Evolutionary conservation across 352 stramenopile genomes (phyloP).

Genomic region (Phytophthora ohioensis): DNA sequence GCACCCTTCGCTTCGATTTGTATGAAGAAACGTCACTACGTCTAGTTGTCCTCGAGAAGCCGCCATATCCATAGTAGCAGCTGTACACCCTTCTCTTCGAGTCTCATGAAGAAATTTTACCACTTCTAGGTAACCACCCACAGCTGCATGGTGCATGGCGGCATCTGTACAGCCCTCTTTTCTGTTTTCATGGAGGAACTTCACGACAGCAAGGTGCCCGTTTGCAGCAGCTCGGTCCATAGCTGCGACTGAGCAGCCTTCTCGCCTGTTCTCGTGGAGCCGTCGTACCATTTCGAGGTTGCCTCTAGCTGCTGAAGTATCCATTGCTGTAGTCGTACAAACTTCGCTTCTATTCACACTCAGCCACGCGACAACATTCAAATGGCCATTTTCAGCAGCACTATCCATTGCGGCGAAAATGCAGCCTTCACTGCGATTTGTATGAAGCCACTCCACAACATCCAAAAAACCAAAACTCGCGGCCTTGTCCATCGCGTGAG

Average conservation of each 20-base stretch:
- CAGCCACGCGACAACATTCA: slow-evolving; percentile 15
- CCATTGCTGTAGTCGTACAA: slow-evolving; percentile 21
- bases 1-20: neutral
- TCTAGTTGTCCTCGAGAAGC: slow-evolving; percentile 1
- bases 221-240: slow-evolving; percentile 25
- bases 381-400: slow-evolving; percentile 12
- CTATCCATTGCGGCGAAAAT: slow-evolving; percentile 18
- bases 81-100: slow-evolving; percentile 2
- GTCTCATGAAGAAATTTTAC: slow-evolving; percentile 20
- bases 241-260: slow-evolving; percentile 15
- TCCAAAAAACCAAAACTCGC: slow-evolving; percentile 26
- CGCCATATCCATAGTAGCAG: slow-evolving; percentile 1
- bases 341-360: slow-evolving; percentile 6
- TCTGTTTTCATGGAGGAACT: slow-evolving; percentile 18
- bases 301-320: slow-evolving; percentile 12
- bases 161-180: slow-evolving; percentile 18
- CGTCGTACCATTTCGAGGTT: slow-evolving; percentile 26
- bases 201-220: slow-evolving; percentile 13
- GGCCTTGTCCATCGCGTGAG: slow-evolving; percentile 28
- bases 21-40: slow-evolving; percentile 2
- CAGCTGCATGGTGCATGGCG: slow-evolving; percentile 13
- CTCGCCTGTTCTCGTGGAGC: slow-evolving; percentile 14
- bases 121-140: slow-evolving; percentile 11
- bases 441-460: slow-evolving; percentile 27
- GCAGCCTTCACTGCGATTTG: slow-evolving; percentile 15